Conservation (phyloP, 257 asterid genomes). For the Salvia splendens region DNA sequence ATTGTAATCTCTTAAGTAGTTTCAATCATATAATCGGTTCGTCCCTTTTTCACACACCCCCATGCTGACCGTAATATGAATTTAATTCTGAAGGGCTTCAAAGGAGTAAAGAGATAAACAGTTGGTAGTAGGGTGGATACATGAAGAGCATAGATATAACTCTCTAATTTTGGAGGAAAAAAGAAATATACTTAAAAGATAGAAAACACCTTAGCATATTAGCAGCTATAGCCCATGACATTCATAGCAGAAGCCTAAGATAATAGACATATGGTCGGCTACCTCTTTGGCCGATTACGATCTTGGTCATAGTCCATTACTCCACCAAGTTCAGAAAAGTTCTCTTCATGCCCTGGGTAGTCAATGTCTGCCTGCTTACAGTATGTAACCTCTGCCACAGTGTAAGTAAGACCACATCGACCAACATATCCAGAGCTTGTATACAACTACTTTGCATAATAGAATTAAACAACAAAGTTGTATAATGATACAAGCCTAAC, state of each 20-base stretch:
- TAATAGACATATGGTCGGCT: conserved; percentile 30
- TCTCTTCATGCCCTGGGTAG: conserved; percentile 84
- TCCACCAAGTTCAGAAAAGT: conserved; percentile 85
- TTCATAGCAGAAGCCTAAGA: conserved; percentile 20
- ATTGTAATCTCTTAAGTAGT: neutral
- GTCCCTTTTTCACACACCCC: neutral
- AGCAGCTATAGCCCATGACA: conserved; percentile 5
- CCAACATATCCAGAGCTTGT: conserved; percentile 59
- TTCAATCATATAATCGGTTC: neutral
- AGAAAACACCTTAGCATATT: neutral
- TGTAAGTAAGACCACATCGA: conserved; percentile 92
- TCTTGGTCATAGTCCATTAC: conserved; percentile 92
- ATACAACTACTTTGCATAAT: conserved; percentile 32
- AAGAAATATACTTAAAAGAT: conserved; percentile 8
- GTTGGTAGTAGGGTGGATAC: conserved; percentile 2
- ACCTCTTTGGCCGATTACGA: conserved; percentile 89
- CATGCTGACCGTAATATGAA: neutral
- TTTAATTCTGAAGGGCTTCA: neutral
- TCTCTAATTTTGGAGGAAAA: conserved; percentile 4
- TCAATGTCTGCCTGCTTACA: conserved; percentile 87
- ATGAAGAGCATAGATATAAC: neutral
- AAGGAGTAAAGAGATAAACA: neutral
- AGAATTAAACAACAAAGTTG: conserved; percentile 14
- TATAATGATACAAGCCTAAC: conserved; percentile 1
- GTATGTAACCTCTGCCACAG: conserved; percentile 96